Evolutionary conservation across 116 monocot genomes (phyloP), one percentile per base, ranked within the genome.

Genomic region (Thalassia testudinum): DNA sequence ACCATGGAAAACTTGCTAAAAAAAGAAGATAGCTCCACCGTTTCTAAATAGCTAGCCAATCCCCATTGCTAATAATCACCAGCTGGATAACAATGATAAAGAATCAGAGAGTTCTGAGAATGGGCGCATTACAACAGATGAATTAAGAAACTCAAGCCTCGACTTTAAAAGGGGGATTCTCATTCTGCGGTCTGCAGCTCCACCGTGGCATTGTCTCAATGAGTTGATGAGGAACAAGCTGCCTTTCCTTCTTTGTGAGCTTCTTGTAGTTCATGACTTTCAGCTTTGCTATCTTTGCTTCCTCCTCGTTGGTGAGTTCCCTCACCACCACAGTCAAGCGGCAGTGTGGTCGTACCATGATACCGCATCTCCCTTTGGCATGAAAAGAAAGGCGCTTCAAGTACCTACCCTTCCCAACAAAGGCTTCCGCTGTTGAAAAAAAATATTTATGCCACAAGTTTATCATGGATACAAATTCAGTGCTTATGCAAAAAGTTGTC

Each of bases 201-300:
- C 93, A 93, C 38, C 78, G 72, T 15, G 93, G 87, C 1, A 71
- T 73, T 18, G 73, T 70, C 62, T 93, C 93, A 26, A 93, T 93
- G 12, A 93, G 93, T 65, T 84, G 80, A 70, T 87, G 93, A 11
- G 93, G 93, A 13, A 93, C 67, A 12, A 93, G 72, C 53, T 83
- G 87, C 59, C 62, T 78, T 78, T 93, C 93, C 42, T 63, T 67
- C 71, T 67, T 75, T 0, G 93, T 76, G 11, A 93, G 61, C 58
- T 87, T 87, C 73, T 84, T 93, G 69, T 66, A 93, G 73, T 87
- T 93, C 69, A 78, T 87, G 22, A 93, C 84, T 34, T 77, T 78
- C 6, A 93, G 69, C 56, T 76, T 93, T 0, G 93, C 93, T 11
- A 93, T 81, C 59, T 87, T 87, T 0, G 87, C 87, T 62, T 93